Percentiles rank a stretch among this genome's conserved stretches.
These are phyloP conservation scores for Phialocephala subalpina DNA, from an alignment of 2,329 filamentous ascomycete genomes.

Conservation along the genomic window DNA sequence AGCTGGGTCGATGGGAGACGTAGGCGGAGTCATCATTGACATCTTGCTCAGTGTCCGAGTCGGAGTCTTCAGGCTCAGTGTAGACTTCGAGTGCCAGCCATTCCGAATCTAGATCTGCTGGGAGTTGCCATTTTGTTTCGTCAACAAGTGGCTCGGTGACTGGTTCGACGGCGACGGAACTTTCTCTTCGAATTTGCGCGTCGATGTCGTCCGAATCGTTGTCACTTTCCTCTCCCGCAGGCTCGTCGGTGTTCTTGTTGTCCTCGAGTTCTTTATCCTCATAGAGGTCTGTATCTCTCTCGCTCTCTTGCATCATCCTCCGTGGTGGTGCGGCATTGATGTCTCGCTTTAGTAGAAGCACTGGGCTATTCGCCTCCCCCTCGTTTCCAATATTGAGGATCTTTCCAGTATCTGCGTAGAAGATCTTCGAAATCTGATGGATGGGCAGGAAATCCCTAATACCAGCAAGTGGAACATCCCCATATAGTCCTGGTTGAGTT, in stretches of 20 bases:
- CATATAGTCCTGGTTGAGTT: conserved; percentile 60
- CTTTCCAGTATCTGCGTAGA: conserved; percentile 79
- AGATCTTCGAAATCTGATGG: conserved; percentile 78
- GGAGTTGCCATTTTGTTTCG: conserved; percentile 56
- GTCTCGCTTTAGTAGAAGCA: conserved; percentile 73
- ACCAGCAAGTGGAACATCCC: conserved; percentile 67
- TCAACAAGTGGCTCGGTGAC: conserved; percentile 12
- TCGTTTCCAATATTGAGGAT: conserved; percentile 75
- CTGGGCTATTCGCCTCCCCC: conserved; percentile 71
- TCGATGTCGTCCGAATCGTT: conserved; percentile 44
- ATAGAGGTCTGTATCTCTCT: conserved; percentile 33
- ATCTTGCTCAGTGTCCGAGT: conserved; percentile 56
- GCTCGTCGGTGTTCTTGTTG: conserved; percentile 22
- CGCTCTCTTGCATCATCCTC: conserved; percentile 63
- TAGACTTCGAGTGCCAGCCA: conserved; percentile 81
- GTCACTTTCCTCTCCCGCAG: conserved; percentile 22
- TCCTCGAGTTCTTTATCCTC: conserved; percentile 30
- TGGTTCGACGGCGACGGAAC: conserved; percentile 33
- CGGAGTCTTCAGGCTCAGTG: conserved; percentile 61
- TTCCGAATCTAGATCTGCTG: conserved; percentile 73
- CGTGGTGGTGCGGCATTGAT: conserved; percentile 71
- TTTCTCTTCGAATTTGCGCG: conserved; percentile 42
- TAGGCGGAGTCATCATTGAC: conserved; percentile 37
- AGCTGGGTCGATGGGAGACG: conserved; percentile 33
- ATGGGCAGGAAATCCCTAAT: conserved; percentile 73